A percentile compares a stretch with the other conserved stretches of the same genome.
phyloP scores from a whole-genome alignment of 1,139 yeast genomes.

The Insectozyma bohioensis region DNA sequence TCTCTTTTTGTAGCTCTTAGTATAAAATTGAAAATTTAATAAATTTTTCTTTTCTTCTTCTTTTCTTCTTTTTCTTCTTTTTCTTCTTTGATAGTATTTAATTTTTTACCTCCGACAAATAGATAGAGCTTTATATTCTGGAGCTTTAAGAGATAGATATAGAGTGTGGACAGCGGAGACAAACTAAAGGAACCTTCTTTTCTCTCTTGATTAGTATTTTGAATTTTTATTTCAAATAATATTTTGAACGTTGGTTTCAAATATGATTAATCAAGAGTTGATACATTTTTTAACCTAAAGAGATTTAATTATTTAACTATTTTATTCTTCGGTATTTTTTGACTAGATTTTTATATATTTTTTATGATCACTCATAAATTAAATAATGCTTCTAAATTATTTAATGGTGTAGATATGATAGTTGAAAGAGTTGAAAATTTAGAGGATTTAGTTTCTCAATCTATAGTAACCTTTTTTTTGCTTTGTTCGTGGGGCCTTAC shows the following conservation, averaged over 20 bases:
- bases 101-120: slow-evolving; percentile 44
- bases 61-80: slow-evolving; percentile 10
- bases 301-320: not conserved
- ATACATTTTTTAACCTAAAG: not conserved
- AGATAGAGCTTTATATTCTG: slow-evolving; percentile 57
- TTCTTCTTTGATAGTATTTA: slow-evolving; percentile 24
- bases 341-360: too few species aligned
- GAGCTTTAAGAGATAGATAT: slow-evolving; percentile 32
- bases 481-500: too few species aligned
- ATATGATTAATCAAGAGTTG: not conserved
- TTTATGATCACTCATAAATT: too few species aligned
- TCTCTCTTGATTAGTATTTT: not conserved
- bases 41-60: slow-evolving; percentile 8
- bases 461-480: too few species aligned
- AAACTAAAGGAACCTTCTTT: slow-evolving; percentile 22
- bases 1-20: slow-evolving; percentile 1
- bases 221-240: slow-evolving; percentile 1
- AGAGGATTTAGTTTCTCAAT: slow-evolving; percentile 65
- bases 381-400: slow-evolving; percentile 38
- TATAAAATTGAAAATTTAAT: too few species aligned
- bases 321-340: too few species aligned
- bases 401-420: slow-evolving; percentile 36
- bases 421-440: slow-evolving; percentile 63
- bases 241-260: too few species aligned
- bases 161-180: slow-evolving; percentile 77